phyloP scores from a whole-genome alignment of 371 early-diverging fungal genomes.

The Mortierella sp. region DNA sequence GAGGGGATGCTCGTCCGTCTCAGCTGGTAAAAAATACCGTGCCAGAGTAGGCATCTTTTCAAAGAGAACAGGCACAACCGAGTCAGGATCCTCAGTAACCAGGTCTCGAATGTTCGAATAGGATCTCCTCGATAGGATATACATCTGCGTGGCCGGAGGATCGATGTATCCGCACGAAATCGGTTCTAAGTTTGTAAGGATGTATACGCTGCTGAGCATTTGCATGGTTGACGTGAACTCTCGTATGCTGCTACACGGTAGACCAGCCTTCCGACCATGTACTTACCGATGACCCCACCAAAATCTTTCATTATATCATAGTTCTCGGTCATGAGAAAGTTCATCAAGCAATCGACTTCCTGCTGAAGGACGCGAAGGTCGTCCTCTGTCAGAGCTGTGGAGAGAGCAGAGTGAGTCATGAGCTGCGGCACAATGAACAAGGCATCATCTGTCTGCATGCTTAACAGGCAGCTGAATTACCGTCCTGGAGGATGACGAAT shows the following conservation, averaged over 20 bases:
- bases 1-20: constrained; percentile 7
- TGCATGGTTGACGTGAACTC: not conserved
- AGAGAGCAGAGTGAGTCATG: not conserved
- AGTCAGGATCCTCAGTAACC: constrained; percentile 42
- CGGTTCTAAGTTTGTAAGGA: constrained; percentile 12
- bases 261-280: no score
- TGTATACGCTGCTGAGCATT: not conserved
- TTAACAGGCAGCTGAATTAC: constrained; percentile 5
- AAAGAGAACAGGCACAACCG: constrained; percentile 29
- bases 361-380: constrained; percentile 25
- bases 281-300: constrained; percentile 45
- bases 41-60: constrained; percentile 22
- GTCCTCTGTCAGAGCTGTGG: constrained; percentile 6
- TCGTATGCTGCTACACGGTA: no score
- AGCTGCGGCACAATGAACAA: not conserved
- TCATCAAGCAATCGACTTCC: constrained; percentile 32
- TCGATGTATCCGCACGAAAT: constrained; percentile 46
- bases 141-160: constrained; percentile 42
- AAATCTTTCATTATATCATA: constrained; percentile 45
- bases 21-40: constrained; percentile 19
- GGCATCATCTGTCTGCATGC: not conserved
- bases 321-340: constrained; percentile 41
- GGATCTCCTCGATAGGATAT: constrained; percentile 26
- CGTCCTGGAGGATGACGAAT: constrained; percentile 32
- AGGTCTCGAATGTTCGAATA: constrained; percentile 31